Evolutionary conservation across 108 stramenopile species (phyloP).

Genomic region (Cyclotella baltica): DNA sequence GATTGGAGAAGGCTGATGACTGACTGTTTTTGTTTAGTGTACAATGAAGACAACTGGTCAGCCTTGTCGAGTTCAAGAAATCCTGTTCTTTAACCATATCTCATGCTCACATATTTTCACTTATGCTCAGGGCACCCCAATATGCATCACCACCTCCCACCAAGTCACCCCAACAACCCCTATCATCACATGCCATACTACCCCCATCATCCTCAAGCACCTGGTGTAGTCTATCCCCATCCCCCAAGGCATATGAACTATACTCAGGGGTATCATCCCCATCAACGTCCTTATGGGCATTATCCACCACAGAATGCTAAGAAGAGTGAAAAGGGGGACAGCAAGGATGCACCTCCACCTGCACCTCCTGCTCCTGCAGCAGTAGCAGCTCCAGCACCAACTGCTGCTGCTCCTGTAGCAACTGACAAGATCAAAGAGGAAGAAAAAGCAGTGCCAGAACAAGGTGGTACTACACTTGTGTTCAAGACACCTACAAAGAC

Average conservation of each 20-base stretch:
- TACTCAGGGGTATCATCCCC: background rate
- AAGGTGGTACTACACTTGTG: background rate
- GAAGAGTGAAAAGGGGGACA: background rate
- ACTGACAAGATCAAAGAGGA: background rate
- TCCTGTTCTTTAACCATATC: too few relatives aligned
- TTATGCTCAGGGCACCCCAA: background rate
- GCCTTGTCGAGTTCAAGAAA: too few relatives aligned
- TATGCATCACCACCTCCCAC: slow-evolving; percentile 7
- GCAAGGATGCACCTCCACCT: background rate
- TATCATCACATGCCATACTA: slow-evolving; percentile 8
- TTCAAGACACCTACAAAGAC: slow-evolving; percentile 17
- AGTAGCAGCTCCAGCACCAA: too few relatives aligned
- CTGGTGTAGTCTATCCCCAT: background rate
- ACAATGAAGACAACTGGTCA: too few relatives aligned
- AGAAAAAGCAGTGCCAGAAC: background rate
- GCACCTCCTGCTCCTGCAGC: background rate
- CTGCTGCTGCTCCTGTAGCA: slow-evolving; percentile 1
- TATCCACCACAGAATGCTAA: slow-evolving; percentile 15
- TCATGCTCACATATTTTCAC: background rate
- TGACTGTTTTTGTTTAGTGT: too few relatives aligned
- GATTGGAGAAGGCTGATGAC: too few relatives aligned
- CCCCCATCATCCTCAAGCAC: slow-evolving; percentile 2
- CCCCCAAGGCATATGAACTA: background rate
- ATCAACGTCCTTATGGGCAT: background rate
- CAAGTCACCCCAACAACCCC: background rate